Evolutionary conservation across 805 yeast genomes (phyloP), one percentile per base, ranked within the genome.

Genomic region (Kuraishia borneana): DNA sequence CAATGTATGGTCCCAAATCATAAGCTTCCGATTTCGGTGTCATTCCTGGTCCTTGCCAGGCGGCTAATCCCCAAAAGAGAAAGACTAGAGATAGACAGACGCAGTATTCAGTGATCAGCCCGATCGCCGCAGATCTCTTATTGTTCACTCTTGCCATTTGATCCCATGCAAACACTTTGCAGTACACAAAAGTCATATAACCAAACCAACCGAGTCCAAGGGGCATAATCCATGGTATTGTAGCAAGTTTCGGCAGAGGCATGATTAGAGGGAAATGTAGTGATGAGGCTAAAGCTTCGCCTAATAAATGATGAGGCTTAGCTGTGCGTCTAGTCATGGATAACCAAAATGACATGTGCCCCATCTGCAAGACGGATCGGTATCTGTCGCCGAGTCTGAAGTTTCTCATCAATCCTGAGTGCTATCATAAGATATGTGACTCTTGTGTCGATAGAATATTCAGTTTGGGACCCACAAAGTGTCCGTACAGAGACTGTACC

Each of bases 371-470:
- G 59, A 85, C 96, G 31, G 95, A 89, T 58, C 65, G 88, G 53
- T 92, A 92, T 55, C 66, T 92, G 40, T 84, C 95, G 30, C 97
- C 97, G 18, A 85, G 88, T 45, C 82, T 92, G 79, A 76, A 70
- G 43, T 89, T 92, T 51, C 71, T 89, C 36, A 87, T 92, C 42
- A 92, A 92, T 48, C 95, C 97, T 0, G 98, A 92, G 55, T 92
- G 99, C 59, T 92, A 92, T 53, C 99, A 92, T 53, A 89, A 85
- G 64, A 89, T 92, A 56, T 92, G 99, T 60, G 96, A 82, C 46
- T 76, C 94, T 2, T 92, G 98, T 60, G 97, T 89, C 29, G 97
- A 92, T 56, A 70, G 98, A 43, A 88, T 92, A 35, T 92, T 83
- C 52, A 75, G 95, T 5, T 61, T 82, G 33, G 99, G 99, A 3